Percentiles rank a stretch among this genome's conserved stretches.
Evolutionary conservation across 495 filamentous ascomycete species (phyloP).

Genomic region (Penicillium goetzii): DNA sequence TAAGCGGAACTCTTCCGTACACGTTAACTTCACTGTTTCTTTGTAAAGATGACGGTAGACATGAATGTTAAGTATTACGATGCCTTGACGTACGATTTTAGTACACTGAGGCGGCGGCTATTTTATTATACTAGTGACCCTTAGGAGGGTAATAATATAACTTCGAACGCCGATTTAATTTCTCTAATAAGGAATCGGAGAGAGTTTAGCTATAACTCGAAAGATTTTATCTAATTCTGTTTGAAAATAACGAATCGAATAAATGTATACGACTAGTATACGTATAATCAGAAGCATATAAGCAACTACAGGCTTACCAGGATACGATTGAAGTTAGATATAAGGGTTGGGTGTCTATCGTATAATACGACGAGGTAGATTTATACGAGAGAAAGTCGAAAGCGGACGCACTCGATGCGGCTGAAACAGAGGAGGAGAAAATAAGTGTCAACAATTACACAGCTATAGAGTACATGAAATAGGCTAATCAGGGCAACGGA

Average conservation of each 20-base stretch:
- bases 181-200: constrained; percentile 14
- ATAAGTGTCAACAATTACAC: too few species aligned
- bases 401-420: constrained; percentile 25
- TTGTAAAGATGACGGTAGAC: constrained; percentile 24
- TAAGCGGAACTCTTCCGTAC: constrained; percentile 26
- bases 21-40: constrained; percentile 35
- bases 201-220: background rate
- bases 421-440: constrained; percentile 28
- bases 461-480: too few species aligned
- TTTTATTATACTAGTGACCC: constrained; percentile 31
- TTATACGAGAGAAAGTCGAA: constrained; percentile 24
- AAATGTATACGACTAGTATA: constrained; percentile 24
- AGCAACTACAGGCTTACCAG: constrained; percentile 23
- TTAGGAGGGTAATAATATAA: constrained; percentile 35
- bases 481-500: too few species aligned
- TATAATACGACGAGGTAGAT: constrained; percentile 25
- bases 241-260: constrained; percentile 20
- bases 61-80: constrained; percentile 26
- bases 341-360: constrained; percentile 32
- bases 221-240: constrained; percentile 24
- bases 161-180: constrained; percentile 28
- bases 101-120: constrained; percentile 25
- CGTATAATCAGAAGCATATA: constrained; percentile 27
- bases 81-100: constrained; percentile 26
- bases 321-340: constrained; percentile 26